Evolutionary conservation across 805 yeast genomes (phyloP).

Genomic region (Kodamaea kaohsiungensis): DNA sequence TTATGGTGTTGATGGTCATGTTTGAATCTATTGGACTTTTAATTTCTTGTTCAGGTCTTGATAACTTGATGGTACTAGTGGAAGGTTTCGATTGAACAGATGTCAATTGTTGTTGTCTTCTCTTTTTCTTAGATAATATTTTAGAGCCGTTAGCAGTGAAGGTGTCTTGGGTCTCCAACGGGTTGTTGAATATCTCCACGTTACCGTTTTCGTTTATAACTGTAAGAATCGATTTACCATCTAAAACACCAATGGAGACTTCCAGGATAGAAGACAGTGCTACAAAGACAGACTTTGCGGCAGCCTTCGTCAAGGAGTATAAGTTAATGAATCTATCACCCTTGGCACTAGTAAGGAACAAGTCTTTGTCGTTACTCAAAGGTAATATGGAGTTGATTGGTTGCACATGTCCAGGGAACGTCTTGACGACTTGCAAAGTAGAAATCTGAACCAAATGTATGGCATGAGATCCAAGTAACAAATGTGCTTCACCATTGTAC

Average conservation of each 20-base stretch:
- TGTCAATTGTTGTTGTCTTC: slow-evolving; percentile 38
- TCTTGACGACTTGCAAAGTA: slow-evolving; percentile 41
- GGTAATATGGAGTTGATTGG: slow-evolving; percentile 56
- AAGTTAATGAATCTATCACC: slow-evolving; percentile 83
- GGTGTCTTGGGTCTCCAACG: slow-evolving; percentile 33
- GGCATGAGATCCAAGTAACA: slow-evolving; percentile 68
- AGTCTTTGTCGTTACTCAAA: slow-evolving; percentile 35
- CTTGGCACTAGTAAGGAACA: slow-evolving; percentile 68
- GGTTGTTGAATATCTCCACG: slow-evolving; percentile 69
- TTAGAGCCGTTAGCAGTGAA: slow-evolving; percentile 10
- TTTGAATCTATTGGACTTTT: slow-evolving; percentile 30
- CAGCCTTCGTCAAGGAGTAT: slow-evolving; percentile 48
- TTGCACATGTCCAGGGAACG: slow-evolving; percentile 77
- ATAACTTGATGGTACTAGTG: slow-evolving; percentile 45
- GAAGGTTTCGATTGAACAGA: slow-evolving; percentile 52
- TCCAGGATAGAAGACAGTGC: slow-evolving; percentile 61
- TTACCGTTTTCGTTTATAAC: slow-evolving; percentile 75
- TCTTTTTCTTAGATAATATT: slow-evolving; percentile 34
- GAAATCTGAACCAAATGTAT: slow-evolving; percentile 52
- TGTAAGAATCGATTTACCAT: slow-evolving; percentile 40
- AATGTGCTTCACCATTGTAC: slow-evolving; percentile 37
- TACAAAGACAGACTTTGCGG: slow-evolving; percentile 61
- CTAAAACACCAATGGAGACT: slow-evolving; percentile 40
- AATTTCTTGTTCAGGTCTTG: slow-evolving; percentile 46
- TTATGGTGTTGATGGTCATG: slow-evolving; percentile 30